Percentiles rank a stretch among this genome's conserved stretches.
Conservation (phyloP, 306 rosid genomes). For the Hippophae gyantsensis region DNA sequence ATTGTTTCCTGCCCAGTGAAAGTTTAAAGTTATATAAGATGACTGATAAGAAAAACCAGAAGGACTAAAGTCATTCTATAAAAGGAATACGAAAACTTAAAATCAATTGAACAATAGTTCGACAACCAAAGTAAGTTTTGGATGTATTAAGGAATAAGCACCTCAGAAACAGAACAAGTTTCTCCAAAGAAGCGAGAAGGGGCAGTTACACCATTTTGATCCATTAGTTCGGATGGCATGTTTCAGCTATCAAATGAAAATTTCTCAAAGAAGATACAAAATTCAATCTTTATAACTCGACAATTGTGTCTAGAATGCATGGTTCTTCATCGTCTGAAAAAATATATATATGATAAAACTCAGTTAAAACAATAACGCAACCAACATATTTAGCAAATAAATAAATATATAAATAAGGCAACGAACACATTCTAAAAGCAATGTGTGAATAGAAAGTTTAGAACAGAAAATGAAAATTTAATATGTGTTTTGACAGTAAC, state of each 20-base stretch:
- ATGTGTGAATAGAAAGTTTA: no score
- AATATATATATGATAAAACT: neutral
- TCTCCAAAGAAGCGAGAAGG: constrained; percentile 57
- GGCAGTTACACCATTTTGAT: constrained; percentile 51
- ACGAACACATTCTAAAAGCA: no score
- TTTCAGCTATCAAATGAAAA: constrained; percentile 28
- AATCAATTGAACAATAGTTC: no score
- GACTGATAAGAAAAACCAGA: no score
- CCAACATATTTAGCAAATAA: neutral
- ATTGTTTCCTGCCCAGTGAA: constrained; percentile 41
- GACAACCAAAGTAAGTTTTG: neutral
- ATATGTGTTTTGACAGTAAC: no score
- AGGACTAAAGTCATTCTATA: no score
- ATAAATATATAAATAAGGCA: neutral
- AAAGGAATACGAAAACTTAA: no score
- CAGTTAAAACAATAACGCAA: neutral
- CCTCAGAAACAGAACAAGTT: constrained; percentile 52
- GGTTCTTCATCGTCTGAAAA: constrained; percentile 24
- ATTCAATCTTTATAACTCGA: constrained; percentile 19
- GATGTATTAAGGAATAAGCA: constrained; percentile 10
- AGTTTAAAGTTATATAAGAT: neutral
- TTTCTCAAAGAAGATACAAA: constrained; percentile 8
- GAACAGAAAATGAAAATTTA: no score
- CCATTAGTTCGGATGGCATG: constrained; percentile 72
- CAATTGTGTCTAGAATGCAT: constrained; percentile 15